Base-by-base conservation (phyloP, 2,329 filamentous ascomycete genomes). In the Alternaria sp. region DNA sequence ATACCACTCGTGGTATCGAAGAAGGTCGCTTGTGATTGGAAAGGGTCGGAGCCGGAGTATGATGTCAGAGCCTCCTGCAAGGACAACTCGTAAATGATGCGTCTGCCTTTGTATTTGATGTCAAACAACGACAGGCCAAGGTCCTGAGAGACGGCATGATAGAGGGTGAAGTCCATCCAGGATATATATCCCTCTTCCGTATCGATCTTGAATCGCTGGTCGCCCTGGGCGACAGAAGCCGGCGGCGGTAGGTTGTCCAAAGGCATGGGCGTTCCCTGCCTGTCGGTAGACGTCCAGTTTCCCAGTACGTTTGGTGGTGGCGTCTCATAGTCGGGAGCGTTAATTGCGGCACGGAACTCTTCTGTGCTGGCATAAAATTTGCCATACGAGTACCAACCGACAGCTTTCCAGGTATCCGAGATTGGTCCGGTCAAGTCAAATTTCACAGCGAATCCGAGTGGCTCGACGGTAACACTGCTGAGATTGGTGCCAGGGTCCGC, bases 61-160 rank as follows among this genome's bases (percentile, higher is more conserved):
- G 86, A 84, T 1, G 85, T 83, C 8, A 87, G 74, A 0, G 86
- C 86, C 72, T 88, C 86, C 70, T 88, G 84, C 0, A 88, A 75
- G 3, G 83, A 66, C 2, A 89, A 77, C 64, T 88, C 86, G 60
- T 88, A 88, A 11, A 88, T 76, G 7, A 89, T 73, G 7, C 85
- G 79, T 62, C 86, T 80, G n/a, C 84, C 85, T 68, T 86, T 85
- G 79, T 83, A 87, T 17, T 79, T 76, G 47, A 89, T 83, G 62
- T 88, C 82, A 68, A 83, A 84, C 0, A 88, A 75, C 0, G 80
- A 69, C 40, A 88, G 77, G 0, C 86, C 86, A 0, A 80, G 80
- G 60, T 86, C 85, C 9, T 81, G 77, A 1, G 78, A 81, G 54
- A 86, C 85, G 4, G 78, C 79, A n/a, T 87, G 76, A 67, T 84